Conservation (phyloP, 768 basidiomycete genomes). For the Gymnopilus dilepis region DNA sequence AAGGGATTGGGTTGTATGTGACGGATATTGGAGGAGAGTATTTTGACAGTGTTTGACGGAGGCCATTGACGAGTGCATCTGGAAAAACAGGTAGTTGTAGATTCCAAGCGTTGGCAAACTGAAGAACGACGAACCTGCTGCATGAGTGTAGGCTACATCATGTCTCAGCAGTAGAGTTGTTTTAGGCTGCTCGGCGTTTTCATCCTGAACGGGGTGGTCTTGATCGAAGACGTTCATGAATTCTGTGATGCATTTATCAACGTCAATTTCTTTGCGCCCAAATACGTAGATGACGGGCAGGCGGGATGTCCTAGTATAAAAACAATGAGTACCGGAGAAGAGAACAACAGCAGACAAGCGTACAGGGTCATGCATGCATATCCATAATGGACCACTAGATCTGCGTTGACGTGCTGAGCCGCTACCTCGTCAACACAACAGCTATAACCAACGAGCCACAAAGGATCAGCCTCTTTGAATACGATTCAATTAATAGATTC, state of each 20-base stretch:
- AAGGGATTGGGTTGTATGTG: constrained; percentile 34
- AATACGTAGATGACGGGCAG: constrained; percentile 92
- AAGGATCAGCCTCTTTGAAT: not conserved
- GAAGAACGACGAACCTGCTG: constrained; percentile 51
- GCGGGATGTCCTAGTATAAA: constrained; percentile 69
- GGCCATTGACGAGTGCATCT: constrained; percentile 40
- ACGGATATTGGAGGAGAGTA: constrained; percentile 30
- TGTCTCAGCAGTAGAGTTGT: constrained; percentile 63
- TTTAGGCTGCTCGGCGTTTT: constrained; percentile 9
- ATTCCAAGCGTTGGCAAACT: not conserved
- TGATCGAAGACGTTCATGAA: constrained; percentile 41
- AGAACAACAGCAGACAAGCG: constrained; percentile 30
- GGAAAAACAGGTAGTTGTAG: not conserved
- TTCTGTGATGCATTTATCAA: constrained; percentile 50
- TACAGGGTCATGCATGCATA: constrained; percentile 95
- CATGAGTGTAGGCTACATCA: constrained; percentile 80
- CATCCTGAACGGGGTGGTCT: constrained; percentile 7
- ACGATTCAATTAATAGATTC: not conserved
- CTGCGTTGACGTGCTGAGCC: constrained; percentile 91
- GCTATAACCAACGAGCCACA: constrained; percentile 42
- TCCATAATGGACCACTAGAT: constrained; percentile 93
- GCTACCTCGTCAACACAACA: constrained; percentile 98
- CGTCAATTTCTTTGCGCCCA: constrained; percentile 71
- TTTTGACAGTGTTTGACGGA: constrained; percentile 33
- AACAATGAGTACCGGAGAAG: not conserved